Conservation (phyloP, 2,329 filamentous ascomycete genomes). For the Pseudogymnoascus sp. region DNA sequence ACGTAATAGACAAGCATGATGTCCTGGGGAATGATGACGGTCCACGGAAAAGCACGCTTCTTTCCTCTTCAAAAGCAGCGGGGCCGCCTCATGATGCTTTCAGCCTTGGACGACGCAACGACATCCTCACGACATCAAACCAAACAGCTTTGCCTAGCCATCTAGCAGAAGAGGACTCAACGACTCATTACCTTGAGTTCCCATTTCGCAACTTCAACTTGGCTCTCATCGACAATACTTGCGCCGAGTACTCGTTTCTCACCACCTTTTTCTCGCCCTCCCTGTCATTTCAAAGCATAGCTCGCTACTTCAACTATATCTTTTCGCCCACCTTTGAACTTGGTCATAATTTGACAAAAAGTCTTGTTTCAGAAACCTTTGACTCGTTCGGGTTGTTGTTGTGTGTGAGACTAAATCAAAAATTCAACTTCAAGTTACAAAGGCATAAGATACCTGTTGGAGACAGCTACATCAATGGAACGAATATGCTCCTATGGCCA, state of each 20-base stretch:
- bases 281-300: conserved; percentile 66
- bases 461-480: conserved; percentile 88
- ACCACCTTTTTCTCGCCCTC: conserved; percentile 80
- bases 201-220: conserved; percentile 94
- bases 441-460: conserved; percentile 80
- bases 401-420: conserved; percentile 89
- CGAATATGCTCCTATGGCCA: conserved; percentile 94
- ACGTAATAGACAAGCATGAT: conserved; percentile 74
- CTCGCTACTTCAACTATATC: conserved; percentile 75
- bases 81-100: conserved; percentile 75
- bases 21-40: conserved; percentile 71
- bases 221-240: conserved; percentile 86
- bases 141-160: conserved; percentile 77
- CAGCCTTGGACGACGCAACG: conserved; percentile 76
- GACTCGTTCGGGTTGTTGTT: conserved; percentile 82
- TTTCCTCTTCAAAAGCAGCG: conserved; percentile 42
- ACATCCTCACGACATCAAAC: conserved; percentile 66
- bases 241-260: conserved; percentile 89
- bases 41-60: conserved; percentile 52
- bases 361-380: conserved; percentile 65
- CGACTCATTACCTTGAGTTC: conserved; percentile 77
- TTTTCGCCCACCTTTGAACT: conserved; percentile 86
- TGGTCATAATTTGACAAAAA: conserved; percentile 67
- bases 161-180: conserved; percentile 81
- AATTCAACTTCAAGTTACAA: conserved; percentile 89